Percentiles rank a stretch among this genome's conserved stretches.
These are phyloP conservation scores for Daldinia decipiens DNA, from an alignment of 495 filamentous ascomycete genomes.

Conservation along the genomic window DNA sequence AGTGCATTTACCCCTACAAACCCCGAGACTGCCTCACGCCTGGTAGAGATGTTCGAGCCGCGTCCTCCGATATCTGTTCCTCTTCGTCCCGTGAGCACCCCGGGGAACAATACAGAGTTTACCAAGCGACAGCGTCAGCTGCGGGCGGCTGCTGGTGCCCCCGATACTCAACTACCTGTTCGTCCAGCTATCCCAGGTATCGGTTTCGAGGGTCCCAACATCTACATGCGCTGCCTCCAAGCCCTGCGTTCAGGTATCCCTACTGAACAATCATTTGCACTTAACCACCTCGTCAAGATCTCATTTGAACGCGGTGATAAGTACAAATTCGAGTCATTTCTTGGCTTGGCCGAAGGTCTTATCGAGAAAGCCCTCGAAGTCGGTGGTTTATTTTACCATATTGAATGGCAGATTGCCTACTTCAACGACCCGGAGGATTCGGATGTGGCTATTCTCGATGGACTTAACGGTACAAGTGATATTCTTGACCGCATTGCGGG, in stretches of 20 bases:
- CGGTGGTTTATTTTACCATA: slow-evolving; percentile 77
- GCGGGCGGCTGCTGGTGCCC: slow-evolving; percentile 33
- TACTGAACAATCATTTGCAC: slow-evolving; percentile 85
- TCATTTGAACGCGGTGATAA: slow-evolving; percentile 95
- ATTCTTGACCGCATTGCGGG: slow-evolving; percentile 73
- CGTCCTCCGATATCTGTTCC: slow-evolving; percentile 63
- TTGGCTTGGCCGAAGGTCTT: slow-evolving; percentile 87
- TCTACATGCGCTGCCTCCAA: slow-evolving; percentile 84
- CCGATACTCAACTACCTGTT: slow-evolving; percentile 37
- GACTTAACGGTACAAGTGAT: slow-evolving; percentile 78
- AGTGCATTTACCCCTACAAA: slow-evolving; percentile 51
- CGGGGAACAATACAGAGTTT: slow-evolving; percentile 73
- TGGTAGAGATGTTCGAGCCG: slow-evolving; percentile 69
- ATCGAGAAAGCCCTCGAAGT: slow-evolving; percentile 83
- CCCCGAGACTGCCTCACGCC: slow-evolving; percentile 58
- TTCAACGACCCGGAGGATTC: slow-evolving; percentile 63
- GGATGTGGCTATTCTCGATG: slow-evolving; percentile 70
- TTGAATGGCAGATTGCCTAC: slow-evolving; percentile 83
- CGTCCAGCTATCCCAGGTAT: slow-evolving; percentile 47
- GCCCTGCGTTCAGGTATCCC: slow-evolving; percentile 82
- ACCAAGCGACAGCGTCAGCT: slow-evolving; percentile 58
- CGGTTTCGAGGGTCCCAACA: slow-evolving; percentile 78
- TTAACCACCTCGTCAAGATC: slow-evolving; percentile 94
- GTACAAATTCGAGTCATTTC: slow-evolving; percentile 91
- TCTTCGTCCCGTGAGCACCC: slow-evolving; percentile 75